Base-by-base conservation (phyloP, 78 protist species). In the Acrasis kona region DNA sequence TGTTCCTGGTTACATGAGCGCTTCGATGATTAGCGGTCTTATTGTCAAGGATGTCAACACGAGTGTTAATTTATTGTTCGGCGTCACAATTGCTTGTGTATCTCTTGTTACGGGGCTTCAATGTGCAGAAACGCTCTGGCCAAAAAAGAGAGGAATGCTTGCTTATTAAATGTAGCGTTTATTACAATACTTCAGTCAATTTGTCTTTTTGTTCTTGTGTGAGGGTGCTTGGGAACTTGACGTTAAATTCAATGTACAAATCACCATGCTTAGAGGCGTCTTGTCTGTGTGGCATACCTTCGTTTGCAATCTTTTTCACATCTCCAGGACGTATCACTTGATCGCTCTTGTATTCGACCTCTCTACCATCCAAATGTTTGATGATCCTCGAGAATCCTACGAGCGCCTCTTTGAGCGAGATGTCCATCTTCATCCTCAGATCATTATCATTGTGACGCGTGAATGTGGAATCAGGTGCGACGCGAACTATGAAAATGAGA, bases 221-320 rank as follows among this genome's bases (percentile, higher is more conserved):
- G 35, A 85, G 74, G 35, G 2, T 42, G 10, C 8, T 2, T 12
- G 89, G 89, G 3, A 85, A 77, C 8, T 5, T 72, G 4, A 85
- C 89, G 27, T 34, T 31, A n/a, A 81, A 3, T 10, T 82, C 35
- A 39, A 85, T 77, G 41, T 41, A 32, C 58, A 85, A 37, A 30
- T 85, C 84, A 57, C 89, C 89, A 28, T 71, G 39, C 27, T 69
- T 30, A 5, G 69, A 7, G 2, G 82, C 75, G 1, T 3, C 40
- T 30, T 74, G 36, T 31, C n/a, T 42, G 10, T 38, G 2, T 1
- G 87, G 87, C 87, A 83, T 83, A 29, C 87, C 87, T 71, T 83
- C 84, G 36, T 79, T 82, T 27, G 1, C 57, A 12, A 83, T 10
- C 38, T 3, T 40, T 30, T 61, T 3, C 40, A 76, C 31, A 12